Conservation (phyloP, 805 yeast species). For the Huiozyma sinensis region DNA sequence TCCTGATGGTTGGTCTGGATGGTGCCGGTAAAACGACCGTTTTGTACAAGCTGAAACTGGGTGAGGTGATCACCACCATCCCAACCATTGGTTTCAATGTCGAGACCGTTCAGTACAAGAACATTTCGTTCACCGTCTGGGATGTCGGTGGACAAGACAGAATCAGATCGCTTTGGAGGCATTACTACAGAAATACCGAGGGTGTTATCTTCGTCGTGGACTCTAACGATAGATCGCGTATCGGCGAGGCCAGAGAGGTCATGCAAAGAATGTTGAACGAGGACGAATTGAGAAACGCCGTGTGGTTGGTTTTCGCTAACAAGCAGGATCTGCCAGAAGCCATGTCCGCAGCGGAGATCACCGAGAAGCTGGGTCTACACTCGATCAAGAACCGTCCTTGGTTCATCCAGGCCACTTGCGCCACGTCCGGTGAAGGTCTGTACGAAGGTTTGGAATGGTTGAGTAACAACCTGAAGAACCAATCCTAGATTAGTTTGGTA, state of each 20-base stretch:
- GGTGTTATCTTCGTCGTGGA: conserved; percentile 97
- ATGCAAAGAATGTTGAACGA: conserved; percentile 97
- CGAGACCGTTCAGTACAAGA: conserved; percentile 94
- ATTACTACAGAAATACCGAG: conserved; percentile 96
- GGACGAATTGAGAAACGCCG: conserved; percentile 95
- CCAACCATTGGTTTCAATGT: conserved; percentile 98
- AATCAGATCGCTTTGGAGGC: conserved; percentile 98
- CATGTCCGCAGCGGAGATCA: conserved; percentile 97
- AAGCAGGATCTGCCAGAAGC: conserved; percentile 99
- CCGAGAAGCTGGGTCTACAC: conserved; percentile 93
- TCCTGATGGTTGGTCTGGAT: conserved; percentile 95
- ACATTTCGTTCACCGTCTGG: conserved; percentile 95
- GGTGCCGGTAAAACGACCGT: conserved; percentile 99
- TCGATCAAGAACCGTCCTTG: conserved; percentile 98
- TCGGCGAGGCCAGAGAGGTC: conserved; percentile 96
- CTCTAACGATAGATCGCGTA: conserved; percentile 96
- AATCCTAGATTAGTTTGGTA: conserved; percentile 25
- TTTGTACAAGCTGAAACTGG: conserved; percentile 86
- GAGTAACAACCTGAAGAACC: conserved; percentile 77
- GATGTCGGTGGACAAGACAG: conserved; percentile 99
- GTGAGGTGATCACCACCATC: conserved; percentile 92
- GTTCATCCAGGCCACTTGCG: conserved; percentile 98
- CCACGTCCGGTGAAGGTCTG: conserved; percentile 98
- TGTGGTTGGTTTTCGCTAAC: conserved; percentile 91
- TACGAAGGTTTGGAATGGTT: conserved; percentile 98